Evolutionary conservation across 345 rosid species (phyloP).

Genomic region (Camelina hispida): DNA sequence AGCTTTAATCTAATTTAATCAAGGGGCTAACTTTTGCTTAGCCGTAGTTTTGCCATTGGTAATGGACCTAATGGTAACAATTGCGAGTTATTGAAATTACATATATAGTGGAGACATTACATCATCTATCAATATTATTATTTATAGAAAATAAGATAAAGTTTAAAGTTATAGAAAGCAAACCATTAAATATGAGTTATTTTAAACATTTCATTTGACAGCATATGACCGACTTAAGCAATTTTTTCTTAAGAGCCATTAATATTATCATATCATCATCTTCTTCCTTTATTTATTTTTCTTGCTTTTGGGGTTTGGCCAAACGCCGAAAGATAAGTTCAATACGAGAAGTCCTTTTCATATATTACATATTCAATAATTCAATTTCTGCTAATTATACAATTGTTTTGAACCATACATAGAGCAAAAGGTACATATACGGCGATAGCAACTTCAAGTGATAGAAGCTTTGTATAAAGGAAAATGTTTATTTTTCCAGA

Average conservation of each 20-base stretch:
- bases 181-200: background rate
- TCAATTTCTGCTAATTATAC: background rate
- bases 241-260: background rate
- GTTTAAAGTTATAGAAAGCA: conserved; percentile 28
- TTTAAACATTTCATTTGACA: conserved; percentile 27
- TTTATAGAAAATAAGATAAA: background rate
- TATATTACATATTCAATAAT: conserved; percentile 11
- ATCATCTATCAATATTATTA: background rate
- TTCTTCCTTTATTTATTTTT: background rate
- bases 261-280: background rate
- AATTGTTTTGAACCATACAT: background rate
- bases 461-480: background rate
- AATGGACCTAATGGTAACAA: background rate
- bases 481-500: too few species aligned
- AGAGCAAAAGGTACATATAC: background rate
- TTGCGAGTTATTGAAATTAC: background rate
- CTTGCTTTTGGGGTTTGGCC: background rate
- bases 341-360: background rate
- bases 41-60: conserved; percentile 26
- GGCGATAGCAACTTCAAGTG: conserved; percentile 4
- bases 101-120: conserved; percentile 18
- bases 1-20: background rate
- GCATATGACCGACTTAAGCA: background rate
- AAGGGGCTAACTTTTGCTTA: conserved; percentile 19
- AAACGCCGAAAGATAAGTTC: conserved; percentile 28